Evolutionary conservation across 306 rosid species (phyloP).

Genomic region (Erythrophleum fordii): DNA sequence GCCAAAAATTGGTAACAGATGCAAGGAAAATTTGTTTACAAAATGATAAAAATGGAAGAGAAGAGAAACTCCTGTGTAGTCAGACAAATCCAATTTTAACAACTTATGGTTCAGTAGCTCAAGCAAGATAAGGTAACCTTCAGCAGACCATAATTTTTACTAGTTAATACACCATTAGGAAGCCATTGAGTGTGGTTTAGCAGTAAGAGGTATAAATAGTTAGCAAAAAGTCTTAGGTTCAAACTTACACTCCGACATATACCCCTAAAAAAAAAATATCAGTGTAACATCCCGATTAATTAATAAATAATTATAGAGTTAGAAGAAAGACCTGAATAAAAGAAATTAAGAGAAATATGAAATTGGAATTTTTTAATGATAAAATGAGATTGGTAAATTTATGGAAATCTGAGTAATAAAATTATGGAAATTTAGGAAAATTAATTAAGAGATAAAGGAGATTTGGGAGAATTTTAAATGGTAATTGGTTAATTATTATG

Average conservation of each 20-base stretch:
- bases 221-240: not conserved
- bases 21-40: not conserved
- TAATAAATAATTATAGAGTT: too few species aligned
- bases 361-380: too few species aligned
- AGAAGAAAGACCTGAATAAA: too few species aligned
- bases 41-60: not conserved
- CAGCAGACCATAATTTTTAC: conserved; percentile 1
- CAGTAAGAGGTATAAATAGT: not conserved
- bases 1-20: not conserved
- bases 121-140: not conserved
- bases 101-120: not conserved
- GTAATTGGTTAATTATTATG: too few species aligned
- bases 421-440: too few species aligned
- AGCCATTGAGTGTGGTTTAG: not conserved
- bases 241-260: not conserved
- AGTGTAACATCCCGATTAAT: too few species aligned
- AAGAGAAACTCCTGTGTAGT: not conserved
- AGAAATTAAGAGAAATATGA: too few species aligned
- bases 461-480: too few species aligned
- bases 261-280: too few species aligned
- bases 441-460: too few species aligned
- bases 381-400: too few species aligned
- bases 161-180: not conserved
- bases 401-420: too few species aligned
- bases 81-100: conserved; percentile 7